A percentile compares a stretch with the other conserved stretches of the same genome.
Evolutionary conservation across 192 early-diverging fungal genomes (phyloP).

Genomic region (Mortierella hygrophila): DNA sequence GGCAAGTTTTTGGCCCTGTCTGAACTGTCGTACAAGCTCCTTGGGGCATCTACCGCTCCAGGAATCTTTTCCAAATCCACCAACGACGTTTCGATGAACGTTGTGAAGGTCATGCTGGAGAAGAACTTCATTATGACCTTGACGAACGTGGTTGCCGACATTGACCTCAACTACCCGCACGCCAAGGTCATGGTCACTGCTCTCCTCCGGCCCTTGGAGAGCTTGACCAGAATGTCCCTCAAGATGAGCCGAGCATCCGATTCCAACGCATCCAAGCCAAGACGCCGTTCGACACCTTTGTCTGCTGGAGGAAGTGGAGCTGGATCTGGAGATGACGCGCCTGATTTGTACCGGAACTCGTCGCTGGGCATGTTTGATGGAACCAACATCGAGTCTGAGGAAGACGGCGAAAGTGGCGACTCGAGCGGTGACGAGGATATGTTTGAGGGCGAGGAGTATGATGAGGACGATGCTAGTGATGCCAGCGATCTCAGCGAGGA

Average conservation of each 20-base stretch:
- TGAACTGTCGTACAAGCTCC: conserved; percentile 75
- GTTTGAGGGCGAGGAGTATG: conserved; percentile 77
- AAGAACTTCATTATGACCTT: conserved; percentile 86
- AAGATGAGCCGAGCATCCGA: conserved; percentile 81
- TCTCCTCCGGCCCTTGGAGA: conserved; percentile 90
- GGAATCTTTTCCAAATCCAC: conserved; percentile 39
- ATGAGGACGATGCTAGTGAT: conserved; percentile 77
- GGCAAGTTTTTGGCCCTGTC: conserved; percentile 75
- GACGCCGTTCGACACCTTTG: conserved; percentile 60
- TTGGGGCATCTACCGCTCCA: conserved; percentile 62
- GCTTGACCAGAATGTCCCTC: conserved; percentile 90
- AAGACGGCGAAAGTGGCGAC: conserved; percentile 68
- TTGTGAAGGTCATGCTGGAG: conserved; percentile 88
- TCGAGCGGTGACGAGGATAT: conserved; percentile 74
- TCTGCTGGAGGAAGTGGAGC: conserved; percentile 45
- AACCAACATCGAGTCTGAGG: conserved; percentile 79
- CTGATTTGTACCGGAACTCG: conserved; percentile 86
- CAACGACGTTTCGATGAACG: conserved; percentile 72
- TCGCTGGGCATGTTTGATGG: conserved; percentile 85
- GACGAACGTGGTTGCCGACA: conserved; percentile 82
- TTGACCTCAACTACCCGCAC: conserved; percentile 93
- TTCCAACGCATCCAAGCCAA: conserved; percentile 51
- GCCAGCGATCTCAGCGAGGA: conserved; percentile 68
- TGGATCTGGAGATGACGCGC: conserved; percentile 76
- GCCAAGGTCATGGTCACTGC: conserved; percentile 78